Conservation (phyloP, 169 alveolate species). For the Plasmodium blacklocki region DNA sequence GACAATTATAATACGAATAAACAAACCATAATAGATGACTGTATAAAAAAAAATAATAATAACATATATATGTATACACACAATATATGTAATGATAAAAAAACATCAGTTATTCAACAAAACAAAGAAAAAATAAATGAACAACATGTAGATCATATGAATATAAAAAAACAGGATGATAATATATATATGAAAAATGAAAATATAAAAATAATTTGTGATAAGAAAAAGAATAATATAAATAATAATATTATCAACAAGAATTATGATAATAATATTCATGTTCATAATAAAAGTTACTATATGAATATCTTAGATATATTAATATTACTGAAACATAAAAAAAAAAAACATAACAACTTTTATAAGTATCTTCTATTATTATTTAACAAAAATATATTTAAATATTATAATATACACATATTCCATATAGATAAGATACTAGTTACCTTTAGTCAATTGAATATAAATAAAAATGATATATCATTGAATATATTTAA, state of each 20-base stretch:
- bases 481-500: constrained; percentile 11
- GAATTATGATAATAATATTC: background rate
- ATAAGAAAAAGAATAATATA: background rate
- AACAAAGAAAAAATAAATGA: background rate
- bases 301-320: constrained; percentile 37
- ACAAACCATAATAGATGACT: background rate
- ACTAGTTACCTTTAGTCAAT: constrained; percentile 25
- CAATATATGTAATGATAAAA: background rate
- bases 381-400: constrained; percentile 27
- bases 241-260: background rate
- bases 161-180: background rate
- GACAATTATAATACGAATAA: background rate
- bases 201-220: background rate
- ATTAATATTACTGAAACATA: constrained; percentile 18
- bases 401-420: constrained; percentile 19
- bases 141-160: background rate
- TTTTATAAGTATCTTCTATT: constrained; percentile 15
- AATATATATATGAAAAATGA: too few species aligned
- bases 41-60: background rate
- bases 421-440: constrained; percentile 64
- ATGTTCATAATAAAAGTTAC: constrained; percentile 35
- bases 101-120: background rate
- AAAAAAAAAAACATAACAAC: background rate
- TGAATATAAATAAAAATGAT: constrained; percentile 10
- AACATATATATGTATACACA: background rate